phyloP scores from a whole-genome alignment of 2,329 filamentous ascomycete species.

The Ceratocystiopsis brevicomis region DNA sequence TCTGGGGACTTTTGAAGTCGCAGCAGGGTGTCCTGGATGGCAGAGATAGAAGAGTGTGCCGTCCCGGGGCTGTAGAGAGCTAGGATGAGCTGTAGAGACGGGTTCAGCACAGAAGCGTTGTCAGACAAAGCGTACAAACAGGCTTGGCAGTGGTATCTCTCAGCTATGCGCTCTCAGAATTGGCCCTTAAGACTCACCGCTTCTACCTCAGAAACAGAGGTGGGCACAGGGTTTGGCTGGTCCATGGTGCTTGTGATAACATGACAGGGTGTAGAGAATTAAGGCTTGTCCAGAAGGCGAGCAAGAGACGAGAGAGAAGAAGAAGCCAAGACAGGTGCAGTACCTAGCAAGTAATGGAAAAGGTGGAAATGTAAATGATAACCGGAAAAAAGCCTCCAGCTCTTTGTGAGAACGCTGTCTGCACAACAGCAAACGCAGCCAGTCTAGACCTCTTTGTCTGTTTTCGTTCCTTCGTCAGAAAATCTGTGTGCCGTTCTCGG shows the following conservation, averaged over 20 bases:
- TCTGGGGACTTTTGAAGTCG: conserved; percentile 58
- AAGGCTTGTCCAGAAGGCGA: neutral
- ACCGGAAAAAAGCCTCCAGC: neutral
- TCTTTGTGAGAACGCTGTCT: too few relatives aligned
- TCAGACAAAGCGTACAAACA: neutral
- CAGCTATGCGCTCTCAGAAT: too few relatives aligned
- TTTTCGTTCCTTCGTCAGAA: neutral
- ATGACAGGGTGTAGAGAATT: neutral
- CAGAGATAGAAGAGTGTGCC: conserved; percentile 25
- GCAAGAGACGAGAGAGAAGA: neutral
- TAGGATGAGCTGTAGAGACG: conserved; percentile 22
- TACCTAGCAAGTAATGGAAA: too few relatives aligned
- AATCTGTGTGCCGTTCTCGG: neutral
- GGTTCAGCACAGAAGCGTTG: neutral
- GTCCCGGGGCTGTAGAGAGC: conserved; percentile 33
- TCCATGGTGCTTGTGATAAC: conserved; percentile 6
- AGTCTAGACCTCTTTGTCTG: too few relatives aligned
- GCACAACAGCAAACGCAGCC: too few relatives aligned
- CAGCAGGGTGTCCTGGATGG: conserved; percentile 55
- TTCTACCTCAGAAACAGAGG: conserved; percentile 18
- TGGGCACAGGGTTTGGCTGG: conserved; percentile 10
- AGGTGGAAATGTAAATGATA: neutral
- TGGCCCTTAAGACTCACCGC: conserved; percentile 11
- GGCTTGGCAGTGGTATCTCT: neutral
- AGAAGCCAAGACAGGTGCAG: neutral